Percentiles rank a stretch among this genome's conserved stretches.
Conservation (phyloP, 2,329 filamentous ascomycete genomes). For the Pseudocercospora eumusae region DNA sequence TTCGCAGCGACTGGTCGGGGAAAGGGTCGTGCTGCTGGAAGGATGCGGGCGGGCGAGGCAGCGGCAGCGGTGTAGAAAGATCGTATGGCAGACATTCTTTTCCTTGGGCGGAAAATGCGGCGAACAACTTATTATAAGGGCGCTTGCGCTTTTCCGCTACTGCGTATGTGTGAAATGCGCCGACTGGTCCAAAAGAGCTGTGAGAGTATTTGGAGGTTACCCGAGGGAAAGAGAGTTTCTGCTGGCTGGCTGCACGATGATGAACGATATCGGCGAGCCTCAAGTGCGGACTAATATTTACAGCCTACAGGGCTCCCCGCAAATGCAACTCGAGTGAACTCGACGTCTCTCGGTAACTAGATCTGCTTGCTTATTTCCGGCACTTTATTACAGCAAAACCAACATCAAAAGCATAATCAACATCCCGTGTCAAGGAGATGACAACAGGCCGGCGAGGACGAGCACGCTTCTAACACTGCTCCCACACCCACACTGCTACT, state of each 20-base stretch:
- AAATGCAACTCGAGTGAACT: not conserved
- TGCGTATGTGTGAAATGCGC: not conserved
- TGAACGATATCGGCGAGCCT: not conserved
- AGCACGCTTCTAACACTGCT: not conserved
- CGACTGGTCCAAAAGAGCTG: not conserved
- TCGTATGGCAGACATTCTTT: conserved; percentile 32
- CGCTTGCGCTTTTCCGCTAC: not conserved
- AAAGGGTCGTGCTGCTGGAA: conserved; percentile 32
- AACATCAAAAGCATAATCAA: not conserved
- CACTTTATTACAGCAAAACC: not conserved
- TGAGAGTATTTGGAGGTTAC: not conserved
- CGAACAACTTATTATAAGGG: not conserved
- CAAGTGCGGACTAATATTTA: not conserved
- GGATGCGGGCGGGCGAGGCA: conserved; percentile 24
- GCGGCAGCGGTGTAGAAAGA: conserved; percentile 20
- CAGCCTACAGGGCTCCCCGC: not conserved
- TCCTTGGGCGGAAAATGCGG: conserved; percentile 14
- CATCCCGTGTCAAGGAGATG: not conserved
- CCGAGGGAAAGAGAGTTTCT: conserved; percentile 1
- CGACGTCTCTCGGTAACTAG: not conserved
- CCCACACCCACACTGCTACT: not conserved
- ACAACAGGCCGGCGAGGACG: not conserved
- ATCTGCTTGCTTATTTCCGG: not conserved
- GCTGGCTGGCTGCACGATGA: not conserved
- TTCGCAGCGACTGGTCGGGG: conserved; percentile 38